phyloP scores from a whole-genome alignment of 441 rosid genomes.

The Pelargonium fulgidum region DNA sequence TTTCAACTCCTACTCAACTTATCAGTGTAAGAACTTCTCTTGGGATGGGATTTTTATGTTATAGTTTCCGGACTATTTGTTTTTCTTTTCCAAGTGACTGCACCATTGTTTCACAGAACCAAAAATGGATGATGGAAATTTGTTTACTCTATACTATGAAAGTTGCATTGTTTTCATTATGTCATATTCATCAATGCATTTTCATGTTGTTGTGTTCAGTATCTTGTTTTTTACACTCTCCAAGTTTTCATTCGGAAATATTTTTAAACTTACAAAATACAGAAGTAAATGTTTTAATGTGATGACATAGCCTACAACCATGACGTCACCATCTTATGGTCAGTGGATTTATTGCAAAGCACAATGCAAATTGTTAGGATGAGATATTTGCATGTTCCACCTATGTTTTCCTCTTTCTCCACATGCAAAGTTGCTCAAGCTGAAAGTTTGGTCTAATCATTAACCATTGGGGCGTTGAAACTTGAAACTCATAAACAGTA shows the following conservation, averaged over 20 bases:
- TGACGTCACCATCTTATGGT: neutral
- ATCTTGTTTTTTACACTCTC: neutral
- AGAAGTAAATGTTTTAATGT: slow-evolving; percentile 1
- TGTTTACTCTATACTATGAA: neutral
- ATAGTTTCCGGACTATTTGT: slow-evolving; percentile 2
- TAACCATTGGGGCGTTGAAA: neutral
- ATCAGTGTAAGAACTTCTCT: slow-evolving; percentile 31
- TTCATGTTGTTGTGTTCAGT: neutral
- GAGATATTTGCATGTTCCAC: neutral
- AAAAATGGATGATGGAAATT: neutral
- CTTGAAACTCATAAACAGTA: neutral
- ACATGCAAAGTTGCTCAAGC: slow-evolving; percentile 6
- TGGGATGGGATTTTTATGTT: slow-evolving; percentile 10
- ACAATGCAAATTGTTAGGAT: neutral
- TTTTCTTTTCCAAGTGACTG: too few relatives aligned
- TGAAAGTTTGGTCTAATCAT: neutral
- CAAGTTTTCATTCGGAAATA: neutral
- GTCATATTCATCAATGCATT: neutral
- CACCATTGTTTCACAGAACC: too few relatives aligned
- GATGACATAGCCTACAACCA: slow-evolving; percentile 5
- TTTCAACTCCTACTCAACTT: slow-evolving; percentile 33
- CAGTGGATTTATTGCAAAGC: neutral
- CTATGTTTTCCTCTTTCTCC: slow-evolving; percentile 1
- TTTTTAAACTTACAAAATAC: neutral
- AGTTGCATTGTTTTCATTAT: neutral